Conservation (phyloP, 192 early-diverging fungal species). For the Mortierella hygrophila region DNA sequence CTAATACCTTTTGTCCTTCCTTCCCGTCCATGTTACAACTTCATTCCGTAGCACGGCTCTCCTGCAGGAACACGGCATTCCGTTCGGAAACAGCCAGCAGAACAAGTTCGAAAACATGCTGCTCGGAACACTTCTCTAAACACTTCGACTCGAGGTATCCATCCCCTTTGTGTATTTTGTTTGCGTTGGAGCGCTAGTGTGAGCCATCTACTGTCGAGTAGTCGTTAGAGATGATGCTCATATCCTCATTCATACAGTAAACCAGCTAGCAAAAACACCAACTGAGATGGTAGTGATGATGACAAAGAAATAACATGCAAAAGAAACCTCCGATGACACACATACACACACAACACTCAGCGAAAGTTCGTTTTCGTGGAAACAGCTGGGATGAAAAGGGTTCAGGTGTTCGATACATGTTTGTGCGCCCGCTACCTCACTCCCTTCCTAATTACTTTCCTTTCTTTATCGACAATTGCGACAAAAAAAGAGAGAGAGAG, state of each 20-base stretch:
- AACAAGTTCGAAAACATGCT: conserved; percentile 56
- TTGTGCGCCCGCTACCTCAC: not conserved
- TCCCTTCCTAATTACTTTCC: too few species aligned
- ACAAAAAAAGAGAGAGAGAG: not conserved
- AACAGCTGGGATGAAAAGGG: not conserved
- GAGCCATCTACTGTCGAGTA: not conserved
- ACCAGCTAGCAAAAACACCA: not conserved
- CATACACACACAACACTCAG: not conserved
- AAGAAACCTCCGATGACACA: conserved; percentile 1
- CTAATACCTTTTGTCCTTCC: not conserved
- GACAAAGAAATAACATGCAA: not conserved
- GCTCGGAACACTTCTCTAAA: conserved; percentile 28
- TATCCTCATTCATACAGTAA: not conserved
- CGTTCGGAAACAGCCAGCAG: conserved; percentile 34
- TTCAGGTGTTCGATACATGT: not conserved
- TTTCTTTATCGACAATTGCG: not conserved
- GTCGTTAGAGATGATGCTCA: not conserved
- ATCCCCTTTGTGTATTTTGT: not conserved
- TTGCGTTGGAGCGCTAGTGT: not conserved
- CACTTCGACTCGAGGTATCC: not conserved
- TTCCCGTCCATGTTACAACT: too few species aligned
- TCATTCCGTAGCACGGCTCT: conserved; percentile 17
- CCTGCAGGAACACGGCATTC: conserved; percentile 29
- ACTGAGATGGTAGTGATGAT: not conserved
- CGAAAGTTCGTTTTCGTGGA: not conserved